Evolutionary conservation across 1,284 basidiomycete species (phyloP), one percentile per base, ranked within the genome.

Genomic region (Calocybe gambosa): DNA sequence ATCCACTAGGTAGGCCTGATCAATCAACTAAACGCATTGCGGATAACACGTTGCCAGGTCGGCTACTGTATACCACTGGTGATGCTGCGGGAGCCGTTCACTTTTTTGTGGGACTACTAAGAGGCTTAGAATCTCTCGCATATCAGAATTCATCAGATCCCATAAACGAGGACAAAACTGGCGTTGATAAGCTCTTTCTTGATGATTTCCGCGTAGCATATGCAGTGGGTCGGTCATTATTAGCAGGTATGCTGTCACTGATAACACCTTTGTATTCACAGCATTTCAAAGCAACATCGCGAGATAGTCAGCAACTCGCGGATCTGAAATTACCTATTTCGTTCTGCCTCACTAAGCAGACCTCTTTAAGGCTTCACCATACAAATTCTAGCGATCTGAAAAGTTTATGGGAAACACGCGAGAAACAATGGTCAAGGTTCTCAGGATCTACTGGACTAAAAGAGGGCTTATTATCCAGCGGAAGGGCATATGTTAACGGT

Each of bases 171-270:
- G 31, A 56, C 51, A 1, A 64, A 57, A 47, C 23, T 35, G 55
- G 62, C 25, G 69, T 71, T 31, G 83, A 86, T 54, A 82, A 80
- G 52, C 67, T 84, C 1, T 84, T 78, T 51, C 58, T 90, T 15
- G 87, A 89, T 47, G 88, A 90, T 61, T 89, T 90, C 55, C 74
- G 80, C 28, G 78, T 85, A n/a, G 83, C 88, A 12, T 78, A 83
- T 51, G 73, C 77, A 57, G 87, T 89, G 55, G 36, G 71, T 50
- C 8, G 19, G 39, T 33, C 10, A 55, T 31, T 3, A 4, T 2
- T 15, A 34, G n/a, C 3, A 15, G 13, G 31, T 34, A 7, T 34
- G 5, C 31, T 13, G 31, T 4, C n/a, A 16, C 31, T 34, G 31
- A 34, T 34, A 34, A 16, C n/a, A 34, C 3, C 31, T 46, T 15